These are phyloP conservation scores for Alnus glutinosa DNA, from an alignment of 306 rosid species.

Conservation along the genomic window DNA sequence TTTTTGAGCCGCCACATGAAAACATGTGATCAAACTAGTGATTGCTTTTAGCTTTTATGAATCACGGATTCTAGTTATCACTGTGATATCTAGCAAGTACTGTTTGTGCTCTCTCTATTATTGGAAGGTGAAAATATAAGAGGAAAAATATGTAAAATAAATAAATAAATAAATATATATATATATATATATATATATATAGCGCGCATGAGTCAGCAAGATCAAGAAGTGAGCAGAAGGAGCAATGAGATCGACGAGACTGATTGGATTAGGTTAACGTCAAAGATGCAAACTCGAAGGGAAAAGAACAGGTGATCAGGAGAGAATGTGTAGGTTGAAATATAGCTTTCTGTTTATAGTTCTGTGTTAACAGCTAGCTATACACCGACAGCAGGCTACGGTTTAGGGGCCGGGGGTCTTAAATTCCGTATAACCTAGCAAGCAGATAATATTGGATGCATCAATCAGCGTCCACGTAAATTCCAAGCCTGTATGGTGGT, in stretches of 20 bases:
- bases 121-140: slow-evolving; percentile 4
- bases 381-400: slow-evolving; percentile 11
- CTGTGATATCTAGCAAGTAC: slow-evolving; percentile 15
- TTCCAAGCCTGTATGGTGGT: background rate
- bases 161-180: background rate
- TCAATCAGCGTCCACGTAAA: slow-evolving; percentile 27
- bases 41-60: slow-evolving; percentile 33
- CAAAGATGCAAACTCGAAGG: background rate
- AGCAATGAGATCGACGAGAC: background rate
- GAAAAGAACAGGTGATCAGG: background rate
- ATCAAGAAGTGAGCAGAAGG: background rate
- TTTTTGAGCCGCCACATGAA: too few relatives aligned
- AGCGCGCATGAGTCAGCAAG: background rate
- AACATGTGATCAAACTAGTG: background rate
- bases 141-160: background rate
- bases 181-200: too few relatives aligned
- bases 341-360: slow-evolving; percentile 32
- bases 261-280: background rate
- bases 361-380: slow-evolving; percentile 4
- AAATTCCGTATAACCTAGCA: background rate
- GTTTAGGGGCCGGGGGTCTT: background rate
- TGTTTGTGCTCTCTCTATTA: slow-evolving; percentile 24
- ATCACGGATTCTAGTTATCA: slow-evolving; percentile 34
- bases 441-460: slow-evolving; percentile 28
- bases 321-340: slow-evolving; percentile 21